phyloP scores from a whole-genome alignment of 164 flowering plant species.

The Umbilicus rupestris region DNA sequence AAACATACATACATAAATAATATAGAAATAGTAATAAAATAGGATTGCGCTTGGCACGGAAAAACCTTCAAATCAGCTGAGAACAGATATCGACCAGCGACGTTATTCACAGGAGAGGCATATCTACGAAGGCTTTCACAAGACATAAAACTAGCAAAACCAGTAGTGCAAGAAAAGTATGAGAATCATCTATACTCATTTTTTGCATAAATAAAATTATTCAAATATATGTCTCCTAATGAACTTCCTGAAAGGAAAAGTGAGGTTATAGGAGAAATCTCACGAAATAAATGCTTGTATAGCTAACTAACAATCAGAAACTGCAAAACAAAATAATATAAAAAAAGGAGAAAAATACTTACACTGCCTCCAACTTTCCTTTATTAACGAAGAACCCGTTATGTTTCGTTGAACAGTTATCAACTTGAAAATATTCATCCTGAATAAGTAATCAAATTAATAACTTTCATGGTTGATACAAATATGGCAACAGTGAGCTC shows the following conservation, averaged over 20 bases:
- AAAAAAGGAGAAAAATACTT: conserved; percentile 21
- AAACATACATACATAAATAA: too few species aligned
- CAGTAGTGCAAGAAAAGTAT: too few species aligned
- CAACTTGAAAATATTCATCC: conserved; percentile 99
- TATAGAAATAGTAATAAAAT: too few species aligned
- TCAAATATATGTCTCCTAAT: too few species aligned
- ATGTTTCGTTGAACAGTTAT: conserved; percentile 75
- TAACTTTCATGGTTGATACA: not conserved
- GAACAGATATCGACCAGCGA: too few species aligned
- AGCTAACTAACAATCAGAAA: not conserved
- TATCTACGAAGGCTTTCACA: too few species aligned
- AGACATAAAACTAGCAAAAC: too few species aligned
- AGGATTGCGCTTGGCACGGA: too few species aligned
- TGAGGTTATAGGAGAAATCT: too few species aligned
- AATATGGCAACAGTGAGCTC: not conserved
- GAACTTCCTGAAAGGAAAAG: not conserved
- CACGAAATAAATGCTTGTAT: not conserved
- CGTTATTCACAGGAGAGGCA: too few species aligned
- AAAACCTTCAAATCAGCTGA: too few species aligned
- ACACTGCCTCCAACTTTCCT: conserved; percentile 84
- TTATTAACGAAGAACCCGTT: conserved; percentile 92
- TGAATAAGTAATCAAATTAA: conserved; percentile 23
- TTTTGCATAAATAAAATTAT: not conserved
- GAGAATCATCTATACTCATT: not conserved
- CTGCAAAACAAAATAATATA: not conserved